These are phyloP conservation scores for Mrakia frigida DNA, from an alignment of 768 basidiomycete species.

Conservation along the genomic window DNA sequence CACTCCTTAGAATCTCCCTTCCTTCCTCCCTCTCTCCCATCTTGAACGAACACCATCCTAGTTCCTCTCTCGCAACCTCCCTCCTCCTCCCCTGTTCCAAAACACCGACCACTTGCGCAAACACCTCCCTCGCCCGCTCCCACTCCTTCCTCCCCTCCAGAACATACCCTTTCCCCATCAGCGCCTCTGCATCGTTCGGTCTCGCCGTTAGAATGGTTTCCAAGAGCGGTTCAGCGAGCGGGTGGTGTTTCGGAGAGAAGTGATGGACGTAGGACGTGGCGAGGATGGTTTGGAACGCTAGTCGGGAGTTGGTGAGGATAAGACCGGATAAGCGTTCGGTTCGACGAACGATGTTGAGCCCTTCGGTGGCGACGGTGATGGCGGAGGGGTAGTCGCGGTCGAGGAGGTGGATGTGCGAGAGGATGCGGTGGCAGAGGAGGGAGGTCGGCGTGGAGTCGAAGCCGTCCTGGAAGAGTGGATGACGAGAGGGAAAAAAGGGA, in stretches of 20 bases:
- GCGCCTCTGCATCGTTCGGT: slow-evolving; percentile 58
- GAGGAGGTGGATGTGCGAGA: slow-evolving; percentile 27
- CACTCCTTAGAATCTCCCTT: slow-evolving; percentile 38
- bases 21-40: slow-evolving; percentile 41
- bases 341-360: slow-evolving; percentile 14
- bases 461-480: slow-evolving; percentile 9
- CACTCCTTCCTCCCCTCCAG: slow-evolving; percentile 61
- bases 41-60: slow-evolving; percentile 75
- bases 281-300: slow-evolving; percentile 59
- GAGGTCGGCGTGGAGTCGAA: slow-evolving; percentile 21
- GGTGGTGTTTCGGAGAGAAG: slow-evolving; percentile 84
- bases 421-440: slow-evolving; percentile 26
- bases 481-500: no score
- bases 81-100: slow-evolving; percentile 44
- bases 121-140: slow-evolving; percentile 60
- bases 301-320: slow-evolving; percentile 10
- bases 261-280: slow-evolving; percentile 75
- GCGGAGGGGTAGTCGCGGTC: slow-evolving; percentile 25
- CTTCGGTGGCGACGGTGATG: slow-evolving; percentile 25
- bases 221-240: slow-evolving; percentile 66
- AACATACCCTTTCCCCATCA: slow-evolving; percentile 73
- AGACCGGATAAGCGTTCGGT: slow-evolving; percentile 11
- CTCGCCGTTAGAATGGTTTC: slow-evolving; percentile 63
- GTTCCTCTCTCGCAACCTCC: slow-evolving; percentile 62
- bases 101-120: slow-evolving; percentile 55